Conservation (phyloP, 140 eudicot species). For the Stevia rebaudiana region DNA sequence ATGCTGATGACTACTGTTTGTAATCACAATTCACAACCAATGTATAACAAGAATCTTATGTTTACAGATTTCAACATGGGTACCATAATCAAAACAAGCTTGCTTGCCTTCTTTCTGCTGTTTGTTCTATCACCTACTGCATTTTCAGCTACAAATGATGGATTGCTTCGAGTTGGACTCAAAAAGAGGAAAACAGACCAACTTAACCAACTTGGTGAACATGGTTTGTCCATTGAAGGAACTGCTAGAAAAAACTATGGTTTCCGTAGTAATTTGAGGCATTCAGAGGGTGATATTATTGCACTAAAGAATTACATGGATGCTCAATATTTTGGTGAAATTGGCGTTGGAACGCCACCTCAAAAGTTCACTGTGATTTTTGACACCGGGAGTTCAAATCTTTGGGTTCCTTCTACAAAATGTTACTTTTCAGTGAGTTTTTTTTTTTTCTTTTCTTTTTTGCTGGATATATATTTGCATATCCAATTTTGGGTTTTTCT, state of each 20-base stretch:
- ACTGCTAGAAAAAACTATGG: constrained; percentile 31
- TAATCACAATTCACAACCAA: not conserved
- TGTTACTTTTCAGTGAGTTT: constrained; percentile 71
- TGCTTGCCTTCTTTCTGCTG: constrained; percentile 27
- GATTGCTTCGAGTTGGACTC: constrained; percentile 46
- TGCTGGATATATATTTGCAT: not conserved
- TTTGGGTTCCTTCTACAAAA: constrained; percentile 84
- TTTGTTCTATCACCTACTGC: constrained; percentile 33
- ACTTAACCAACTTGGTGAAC: constrained; percentile 26
- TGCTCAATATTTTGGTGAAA: constrained; percentile 79
- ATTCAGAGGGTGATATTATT: constrained; percentile 42
- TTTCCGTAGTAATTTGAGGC: constrained; percentile 9
- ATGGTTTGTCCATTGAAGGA: constrained; percentile 37
- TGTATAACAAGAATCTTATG: constrained; percentile 2
- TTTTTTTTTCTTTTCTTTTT: not conserved
- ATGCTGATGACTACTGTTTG: not conserved
- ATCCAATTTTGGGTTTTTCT: constrained; percentile 11
- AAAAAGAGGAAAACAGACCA: constrained; percentile 39
- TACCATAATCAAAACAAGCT: constrained; percentile 27
- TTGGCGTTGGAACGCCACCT: constrained; percentile 72
- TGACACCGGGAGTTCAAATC: constrained; percentile 74
- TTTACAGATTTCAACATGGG: constrained; percentile 36
- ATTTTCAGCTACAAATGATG: constrained; percentile 32
- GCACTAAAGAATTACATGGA: constrained; percentile 64
- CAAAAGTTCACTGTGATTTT: constrained; percentile 75